phyloP scores from a whole-genome alignment of 306 rosid species.

The Castanea crenata region DNA sequence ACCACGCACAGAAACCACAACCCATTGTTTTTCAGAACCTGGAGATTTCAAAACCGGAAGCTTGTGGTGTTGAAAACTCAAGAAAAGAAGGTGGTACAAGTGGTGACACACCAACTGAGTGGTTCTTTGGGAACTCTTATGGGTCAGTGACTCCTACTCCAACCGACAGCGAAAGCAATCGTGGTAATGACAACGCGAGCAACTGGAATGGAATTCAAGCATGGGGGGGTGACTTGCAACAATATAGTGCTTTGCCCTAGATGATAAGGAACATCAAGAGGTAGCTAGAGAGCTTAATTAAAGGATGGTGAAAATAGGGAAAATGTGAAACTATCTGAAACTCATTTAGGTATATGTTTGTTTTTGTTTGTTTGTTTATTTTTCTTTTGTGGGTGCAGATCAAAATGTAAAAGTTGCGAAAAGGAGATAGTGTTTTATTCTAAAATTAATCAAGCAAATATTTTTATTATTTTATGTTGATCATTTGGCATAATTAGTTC shows the following conservation, averaged over 20 bases:
- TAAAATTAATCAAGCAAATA: slow-evolving; percentile 14
- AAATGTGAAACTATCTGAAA: slow-evolving; percentile 21
- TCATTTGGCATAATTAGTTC: neutral
- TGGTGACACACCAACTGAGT: slow-evolving; percentile 59
- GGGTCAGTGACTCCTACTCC: slow-evolving; percentile 53
- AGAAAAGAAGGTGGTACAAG: slow-evolving; percentile 37
- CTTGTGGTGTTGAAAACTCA: slow-evolving; percentile 20
- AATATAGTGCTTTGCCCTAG: slow-evolving; percentile 78
- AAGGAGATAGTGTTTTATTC: slow-evolving; percentile 12
- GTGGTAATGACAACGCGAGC: slow-evolving; percentile 37
- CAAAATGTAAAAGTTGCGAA: slow-evolving; percentile 39
- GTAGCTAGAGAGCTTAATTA: slow-evolving; percentile 7
- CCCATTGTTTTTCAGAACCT: slow-evolving; percentile 67
- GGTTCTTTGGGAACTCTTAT: slow-evolving; percentile 82
- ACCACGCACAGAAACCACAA: slow-evolving; percentile 43
- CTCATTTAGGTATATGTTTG: slow-evolving; percentile 41
- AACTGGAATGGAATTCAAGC: slow-evolving; percentile 55
- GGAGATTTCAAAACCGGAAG: slow-evolving; percentile 36
- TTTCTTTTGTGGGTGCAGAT: slow-evolving; percentile 23
- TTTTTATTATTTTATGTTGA: slow-evolving; percentile 15
- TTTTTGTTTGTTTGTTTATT: slow-evolving; percentile 13
- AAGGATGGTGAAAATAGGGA: slow-evolving; percentile 26
- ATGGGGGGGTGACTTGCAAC: slow-evolving; percentile 82
- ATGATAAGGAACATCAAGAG: slow-evolving; percentile 15
- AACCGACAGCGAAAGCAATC: slow-evolving; percentile 36